A percentile compares a stretch with the other conserved stretches of the same genome.
These are phyloP conservation scores for Myotisia sp. DNA, from an alignment of 2,329 filamentous ascomycete genomes.

Conservation along the genomic window DNA sequence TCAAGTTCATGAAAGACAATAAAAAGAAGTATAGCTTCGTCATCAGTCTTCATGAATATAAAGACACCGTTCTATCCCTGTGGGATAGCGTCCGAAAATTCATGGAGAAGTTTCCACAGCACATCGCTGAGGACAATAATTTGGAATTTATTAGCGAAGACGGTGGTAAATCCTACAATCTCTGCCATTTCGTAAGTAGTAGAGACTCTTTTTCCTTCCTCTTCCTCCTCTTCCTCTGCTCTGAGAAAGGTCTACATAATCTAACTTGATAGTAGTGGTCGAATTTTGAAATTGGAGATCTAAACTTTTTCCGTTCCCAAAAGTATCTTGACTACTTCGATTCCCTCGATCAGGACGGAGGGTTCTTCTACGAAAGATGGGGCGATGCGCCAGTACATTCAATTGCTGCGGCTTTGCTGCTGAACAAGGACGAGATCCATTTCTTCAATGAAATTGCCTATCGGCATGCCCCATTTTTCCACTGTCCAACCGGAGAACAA, in stretches of 20 bases:
- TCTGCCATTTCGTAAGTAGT: conserved; percentile 82
- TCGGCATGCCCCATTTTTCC: conserved; percentile 93
- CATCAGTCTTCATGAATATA: conserved; percentile 88
- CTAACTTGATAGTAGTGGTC: conserved; percentile 56
- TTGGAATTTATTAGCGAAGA: conserved; percentile 89
- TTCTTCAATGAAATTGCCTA: conserved; percentile 99
- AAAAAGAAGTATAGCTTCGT: conserved; percentile 98
- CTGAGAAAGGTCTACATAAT: conserved; percentile 13
- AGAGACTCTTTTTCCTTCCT: background rate
- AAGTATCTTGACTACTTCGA: conserved; percentile 86
- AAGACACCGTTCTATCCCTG: conserved; percentile 86
- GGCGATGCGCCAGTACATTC: conserved; percentile 95
- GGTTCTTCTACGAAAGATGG: conserved; percentile 99
- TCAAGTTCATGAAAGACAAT: conserved; percentile 90
- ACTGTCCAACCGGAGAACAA: conserved; percentile 87
- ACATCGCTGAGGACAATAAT: conserved; percentile 69
- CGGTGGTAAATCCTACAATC: conserved; percentile 80
- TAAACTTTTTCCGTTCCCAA: conserved; percentile 83
- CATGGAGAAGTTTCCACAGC: conserved; percentile 76
- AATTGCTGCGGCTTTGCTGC: conserved; percentile 75
- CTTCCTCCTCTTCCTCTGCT: conserved; percentile 12
- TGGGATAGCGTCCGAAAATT: conserved; percentile 96
- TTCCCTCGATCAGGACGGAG: conserved; percentile 72
- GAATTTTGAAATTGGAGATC: conserved; percentile 92
- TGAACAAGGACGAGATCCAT: conserved; percentile 87